A percentile compares a stretch with the other conserved stretches of the same genome.
These are phyloP conservation scores for Schizonepeta tenuifolia DNA, from an alignment of 257 asterid genomes.

Conservation along the genomic window DNA sequence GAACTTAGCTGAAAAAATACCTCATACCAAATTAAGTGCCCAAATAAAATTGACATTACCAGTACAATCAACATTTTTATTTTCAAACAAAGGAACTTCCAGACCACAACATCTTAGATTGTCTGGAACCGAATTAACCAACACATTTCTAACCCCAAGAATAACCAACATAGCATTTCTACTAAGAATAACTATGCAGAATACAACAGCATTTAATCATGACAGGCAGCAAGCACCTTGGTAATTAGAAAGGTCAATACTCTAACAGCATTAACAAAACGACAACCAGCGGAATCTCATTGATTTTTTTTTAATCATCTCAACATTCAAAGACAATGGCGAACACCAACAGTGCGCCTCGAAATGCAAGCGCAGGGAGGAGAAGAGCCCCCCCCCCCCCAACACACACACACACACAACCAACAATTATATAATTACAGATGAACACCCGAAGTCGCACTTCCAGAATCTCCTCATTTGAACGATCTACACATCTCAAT, in stretches of 20 bases:
- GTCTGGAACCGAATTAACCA: slow-evolving; percentile 9
- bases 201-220: slow-evolving; percentile 4
- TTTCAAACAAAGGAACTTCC: slow-evolving; percentile 25
- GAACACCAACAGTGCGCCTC: not conserved
- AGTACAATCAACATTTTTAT: slow-evolving; percentile 19
- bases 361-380: not conserved
- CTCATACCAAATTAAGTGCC: not conserved
- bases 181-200: not conserved
- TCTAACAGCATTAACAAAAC: not conserved
- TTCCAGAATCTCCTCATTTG: slow-evolving; percentile 8
- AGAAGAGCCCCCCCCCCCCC: too few relatives aligned
- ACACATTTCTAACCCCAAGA: not conserved
- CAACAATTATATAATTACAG: not conserved
- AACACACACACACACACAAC: not conserved
- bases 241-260: not conserved
- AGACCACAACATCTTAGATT: not conserved
- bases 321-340: slow-evolving; percentile 11
- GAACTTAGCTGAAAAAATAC: slow-evolving; percentile 3
- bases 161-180: slow-evolving; percentile 1
- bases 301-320: not conserved
- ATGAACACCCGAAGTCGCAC: slow-evolving; percentile 17
- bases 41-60: not conserved
- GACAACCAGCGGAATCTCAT: not conserved
- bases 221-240: not conserved
- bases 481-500: slow-evolving; percentile 35